A percentile compares a stretch with the other conserved stretches of the same genome.
These are phyloP conservation scores for Pichia sp. DNA, from an alignment of 1,139 yeast genomes.

Conservation along the genomic window DNA sequence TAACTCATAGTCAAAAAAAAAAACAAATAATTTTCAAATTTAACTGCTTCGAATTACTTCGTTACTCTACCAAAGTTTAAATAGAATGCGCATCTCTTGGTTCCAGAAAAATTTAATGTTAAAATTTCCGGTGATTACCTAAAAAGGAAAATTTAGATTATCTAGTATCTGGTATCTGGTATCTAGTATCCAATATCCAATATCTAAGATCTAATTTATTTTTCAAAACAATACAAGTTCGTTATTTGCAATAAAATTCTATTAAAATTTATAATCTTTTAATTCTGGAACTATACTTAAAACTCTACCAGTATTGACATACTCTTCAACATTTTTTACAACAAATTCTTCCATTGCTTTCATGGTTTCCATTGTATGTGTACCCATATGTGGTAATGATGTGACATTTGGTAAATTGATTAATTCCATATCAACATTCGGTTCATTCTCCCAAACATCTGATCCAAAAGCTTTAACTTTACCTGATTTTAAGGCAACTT, in stretches of 20 bases:
- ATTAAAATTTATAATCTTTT: slow-evolving; percentile 6
- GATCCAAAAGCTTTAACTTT: slow-evolving; percentile 70
- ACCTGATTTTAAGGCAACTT: slow-evolving; percentile 57
- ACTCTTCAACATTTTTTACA: slow-evolving; percentile 38
- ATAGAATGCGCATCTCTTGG: no score
- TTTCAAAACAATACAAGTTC: no score
- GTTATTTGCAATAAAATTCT: neutral
- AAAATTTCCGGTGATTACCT: no score
- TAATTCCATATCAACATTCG: slow-evolving; percentile 56
- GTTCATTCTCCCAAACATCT: slow-evolving; percentile 85
- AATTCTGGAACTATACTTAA: slow-evolving; percentile 63
- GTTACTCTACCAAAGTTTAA: no score
- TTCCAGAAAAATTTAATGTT: no score
- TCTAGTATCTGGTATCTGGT: no score
- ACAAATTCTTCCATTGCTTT: slow-evolving; percentile 49
- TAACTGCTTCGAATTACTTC: no score
- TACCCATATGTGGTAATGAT: slow-evolving; percentile 79
- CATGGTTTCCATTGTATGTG: slow-evolving; percentile 57
- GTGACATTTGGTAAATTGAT: slow-evolving; percentile 51
- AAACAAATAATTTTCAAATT: no score
- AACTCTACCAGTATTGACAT: slow-evolving; percentile 53
- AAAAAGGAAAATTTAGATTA: no score
- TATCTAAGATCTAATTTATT: no score
- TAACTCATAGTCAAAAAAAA: no score
- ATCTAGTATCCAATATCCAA: no score